Evolutionary conservation across 139 green algal species (phyloP), one percentile per base, ranked within the genome.

Genomic region (Picochlorum sp.): DNA sequence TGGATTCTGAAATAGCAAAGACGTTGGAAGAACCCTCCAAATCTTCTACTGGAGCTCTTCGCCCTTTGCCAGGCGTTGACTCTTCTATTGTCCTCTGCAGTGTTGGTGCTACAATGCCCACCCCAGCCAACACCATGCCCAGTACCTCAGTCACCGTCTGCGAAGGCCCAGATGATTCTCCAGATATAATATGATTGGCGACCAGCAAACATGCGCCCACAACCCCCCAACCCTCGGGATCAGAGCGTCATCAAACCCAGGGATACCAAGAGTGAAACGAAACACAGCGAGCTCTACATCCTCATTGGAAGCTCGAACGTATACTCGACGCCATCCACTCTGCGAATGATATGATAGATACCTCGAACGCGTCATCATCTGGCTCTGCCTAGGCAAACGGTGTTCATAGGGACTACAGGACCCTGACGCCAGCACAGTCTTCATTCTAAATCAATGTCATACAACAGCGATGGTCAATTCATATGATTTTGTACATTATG

Each of bases 261-360:
- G 85, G 28, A 95, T 93, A 49, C 88, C 88, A 6, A 96, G 77
- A 2, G 89, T 96, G 72, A 96, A 96, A 18, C 88, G 75, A 34
- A 96, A 96, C 4, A 95, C 86, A 3, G 86, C 86, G 1, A 95
- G 70, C 50, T 96, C 88, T 9, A 90, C 24, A n/a, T 83, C 80
- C 16, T 83, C 77, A 41, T 41, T 11, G 2, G 34, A 41, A 41
- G 34, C 34, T 41, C 34, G 8, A 41, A 2, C 34, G 34, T 41
- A 9, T 41, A 41, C 34, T 41, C 34, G 34, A 14, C 34, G 34
- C 34, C 1, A 41, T 6, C 2, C 2, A 41, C 1, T 41, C 34
- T 41, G 34, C 8, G 34, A 11, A 2, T 41, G 8, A 41, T 11
- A 41, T 11, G 34, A 11, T 41, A 11, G 0, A 41, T 41, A 41